phyloP scores from a whole-genome alignment of 1,139 yeast species.

The Meyerozyma smithsonii region DNA sequence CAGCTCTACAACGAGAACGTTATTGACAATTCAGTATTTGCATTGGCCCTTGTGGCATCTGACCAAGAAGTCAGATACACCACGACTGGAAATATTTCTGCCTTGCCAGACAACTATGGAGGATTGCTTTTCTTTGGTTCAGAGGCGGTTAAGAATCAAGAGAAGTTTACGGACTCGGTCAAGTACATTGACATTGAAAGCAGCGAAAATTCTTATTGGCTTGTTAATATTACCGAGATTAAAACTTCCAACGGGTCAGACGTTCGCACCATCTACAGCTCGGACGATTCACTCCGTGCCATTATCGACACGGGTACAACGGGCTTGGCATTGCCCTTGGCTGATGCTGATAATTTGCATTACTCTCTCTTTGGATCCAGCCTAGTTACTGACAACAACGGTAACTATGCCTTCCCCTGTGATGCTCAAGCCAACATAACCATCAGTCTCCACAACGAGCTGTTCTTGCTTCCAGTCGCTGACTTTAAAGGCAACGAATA shows the following conservation, averaged over 20 bases:
- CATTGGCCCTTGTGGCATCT: constrained; percentile 17
- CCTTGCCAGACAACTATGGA: constrained; percentile 15
- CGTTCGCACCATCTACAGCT: constrained; percentile 22
- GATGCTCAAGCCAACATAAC: constrained; percentile 30
- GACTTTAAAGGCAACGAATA: constrained; percentile 49
- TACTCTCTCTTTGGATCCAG: constrained; percentile 37
- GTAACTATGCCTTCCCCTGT: constrained; percentile 59
- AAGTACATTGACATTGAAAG: constrained; percentile 35
- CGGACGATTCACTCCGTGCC: constrained; percentile 33
- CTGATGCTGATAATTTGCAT: constrained; percentile 52
- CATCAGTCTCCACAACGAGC: constrained; percentile 37
- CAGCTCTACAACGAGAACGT: constrained; percentile 16
- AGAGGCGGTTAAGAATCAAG: constrained; percentile 13
- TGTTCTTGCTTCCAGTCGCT: constrained; percentile 41
- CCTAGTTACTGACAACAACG: constrained; percentile 49
- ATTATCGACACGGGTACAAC: constrained; percentile 69
- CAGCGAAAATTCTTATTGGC: constrained; percentile 48
- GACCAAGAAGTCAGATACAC: constrained; percentile 11
- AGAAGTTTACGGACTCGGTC: constrained; percentile 18
- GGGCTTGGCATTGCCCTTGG: constrained; percentile 51
- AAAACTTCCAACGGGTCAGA: constrained; percentile 22
- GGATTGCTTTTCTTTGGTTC: constrained; percentile 26
- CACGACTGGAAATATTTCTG: constrained; percentile 1
- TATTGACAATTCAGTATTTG: constrained; percentile 20
- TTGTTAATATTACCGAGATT: constrained; percentile 38